A percentile compares a stretch with the other conserved stretches of the same genome.
Evolutionary conservation across 1,139 yeast species (phyloP).

Genomic region (Geotrichum candidum): DNA sequence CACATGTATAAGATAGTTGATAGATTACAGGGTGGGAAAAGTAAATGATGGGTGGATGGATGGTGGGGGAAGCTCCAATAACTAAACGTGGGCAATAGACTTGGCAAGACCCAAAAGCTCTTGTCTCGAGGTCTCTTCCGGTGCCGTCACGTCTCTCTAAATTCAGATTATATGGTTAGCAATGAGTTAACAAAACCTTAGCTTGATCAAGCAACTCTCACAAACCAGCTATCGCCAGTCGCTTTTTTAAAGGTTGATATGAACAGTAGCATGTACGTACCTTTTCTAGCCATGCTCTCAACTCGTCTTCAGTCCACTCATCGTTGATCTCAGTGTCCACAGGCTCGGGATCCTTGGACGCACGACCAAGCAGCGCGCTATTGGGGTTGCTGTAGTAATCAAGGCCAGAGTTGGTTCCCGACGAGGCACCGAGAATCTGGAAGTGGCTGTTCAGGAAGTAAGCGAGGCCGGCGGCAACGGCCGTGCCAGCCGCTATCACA

Average conservation of each 20-base stretch:
- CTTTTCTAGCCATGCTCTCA: background rate
- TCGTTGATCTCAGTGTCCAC: background rate
- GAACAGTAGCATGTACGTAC: background rate
- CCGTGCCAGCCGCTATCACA: background rate
- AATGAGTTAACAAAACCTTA: background rate
- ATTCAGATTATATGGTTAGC: background rate
- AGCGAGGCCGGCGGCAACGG: background rate
- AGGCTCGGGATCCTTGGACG: background rate
- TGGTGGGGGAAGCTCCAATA: background rate
- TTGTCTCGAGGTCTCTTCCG: background rate
- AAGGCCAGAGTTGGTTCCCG: background rate
- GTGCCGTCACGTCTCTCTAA: background rate
- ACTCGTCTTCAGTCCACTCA: background rate
- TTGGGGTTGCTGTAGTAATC: background rate
- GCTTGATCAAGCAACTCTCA: background rate
- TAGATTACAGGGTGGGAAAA: background rate
- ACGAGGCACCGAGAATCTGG: background rate
- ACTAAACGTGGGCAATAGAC: background rate
- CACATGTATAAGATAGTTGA: too few species aligned
- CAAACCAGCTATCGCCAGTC: background rate
- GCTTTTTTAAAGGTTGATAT: too few species aligned
- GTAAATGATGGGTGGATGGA: background rate
- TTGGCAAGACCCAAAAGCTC: constrained; percentile 1
- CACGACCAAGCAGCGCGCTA: background rate
- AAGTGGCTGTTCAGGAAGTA: background rate